These are phyloP conservation scores for Alternaria gansuensis DNA, from an alignment of 2,329 filamentous ascomycete genomes.

Conservation along the genomic window DNA sequence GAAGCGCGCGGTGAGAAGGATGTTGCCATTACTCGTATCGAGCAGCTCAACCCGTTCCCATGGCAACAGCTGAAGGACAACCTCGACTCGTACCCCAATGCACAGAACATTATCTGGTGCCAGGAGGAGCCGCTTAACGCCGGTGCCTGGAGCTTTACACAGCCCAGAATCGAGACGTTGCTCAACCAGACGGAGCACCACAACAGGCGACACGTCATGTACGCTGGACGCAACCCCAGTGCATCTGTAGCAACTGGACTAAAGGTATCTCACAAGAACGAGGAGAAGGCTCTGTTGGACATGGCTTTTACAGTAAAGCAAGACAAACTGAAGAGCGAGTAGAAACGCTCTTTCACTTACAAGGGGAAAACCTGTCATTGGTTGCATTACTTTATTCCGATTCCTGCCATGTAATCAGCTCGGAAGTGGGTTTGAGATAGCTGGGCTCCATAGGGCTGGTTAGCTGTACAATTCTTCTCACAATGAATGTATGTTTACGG, in stretches of 20 bases:
- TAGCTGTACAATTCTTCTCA: conserved; percentile 40
- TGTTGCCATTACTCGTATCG: conserved; percentile 91
- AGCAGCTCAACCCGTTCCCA: conserved; percentile 98
- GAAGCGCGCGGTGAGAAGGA: conserved; percentile 86
- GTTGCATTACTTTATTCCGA: conserved; percentile 32
- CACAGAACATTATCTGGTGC: conserved; percentile 95
- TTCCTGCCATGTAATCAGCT: conserved; percentile 6
- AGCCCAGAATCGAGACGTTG: conserved; percentile 95
- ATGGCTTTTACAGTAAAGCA: conserved; percentile 70
- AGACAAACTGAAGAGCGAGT: conserved; percentile 73
- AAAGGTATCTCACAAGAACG: conserved; percentile 87
- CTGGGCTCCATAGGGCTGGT: conserved; percentile 24
- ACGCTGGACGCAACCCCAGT: conserved; percentile 91
- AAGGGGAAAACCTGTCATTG: conserved; percentile 10
- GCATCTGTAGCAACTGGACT: conserved; percentile 93
- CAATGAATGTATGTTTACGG: conserved; percentile 43
- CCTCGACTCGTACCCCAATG: conserved; percentile 95
- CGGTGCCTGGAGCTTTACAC: conserved; percentile 95
- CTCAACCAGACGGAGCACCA: conserved; percentile 93
- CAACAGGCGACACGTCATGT: conserved; percentile 94
- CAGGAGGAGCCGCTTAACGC: conserved; percentile 99
- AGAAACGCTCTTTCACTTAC: conserved; percentile 27
- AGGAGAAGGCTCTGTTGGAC: conserved; percentile 84
- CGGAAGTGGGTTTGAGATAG: conserved; percentile 4
- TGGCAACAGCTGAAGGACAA: conserved; percentile 98